Conservation (phyloP, 2,329 filamentous ascomycete species). For the Colletotrichum theobromicola region DNA sequence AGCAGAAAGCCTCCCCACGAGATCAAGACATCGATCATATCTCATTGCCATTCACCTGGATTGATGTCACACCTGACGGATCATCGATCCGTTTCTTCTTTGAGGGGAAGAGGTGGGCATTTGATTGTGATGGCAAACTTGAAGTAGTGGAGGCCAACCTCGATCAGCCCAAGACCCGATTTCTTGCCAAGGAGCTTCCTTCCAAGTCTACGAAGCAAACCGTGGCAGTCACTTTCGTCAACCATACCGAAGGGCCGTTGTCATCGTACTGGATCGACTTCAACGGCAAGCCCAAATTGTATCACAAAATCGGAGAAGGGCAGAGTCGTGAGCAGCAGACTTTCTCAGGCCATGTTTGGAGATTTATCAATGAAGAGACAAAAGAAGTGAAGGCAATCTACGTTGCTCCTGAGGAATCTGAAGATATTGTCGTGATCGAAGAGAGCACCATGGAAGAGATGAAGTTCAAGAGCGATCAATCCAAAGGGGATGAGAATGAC, state of each 20-base stretch:
- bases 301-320: background rate
- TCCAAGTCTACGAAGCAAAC: conserved; percentile 19
- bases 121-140: background rate
- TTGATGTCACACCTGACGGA: conserved; percentile 20
- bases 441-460: background rate
- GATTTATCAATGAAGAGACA: background rate
- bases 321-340: background rate
- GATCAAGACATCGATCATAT: background rate
- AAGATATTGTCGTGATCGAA: background rate
- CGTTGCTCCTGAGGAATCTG: background rate
- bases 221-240: conserved; percentile 27
- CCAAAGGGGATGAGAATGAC: background rate
- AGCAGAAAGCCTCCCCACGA: no score
- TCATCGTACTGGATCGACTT: conserved; percentile 29
- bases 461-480: background rate
- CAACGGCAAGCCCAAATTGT: conserved; percentile 20
- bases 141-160: background rate
- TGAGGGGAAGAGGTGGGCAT: conserved; percentile 7
- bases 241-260: conserved; percentile 24
- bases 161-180: conserved; percentile 11
- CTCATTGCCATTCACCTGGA: conserved; percentile 27
- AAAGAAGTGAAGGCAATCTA: conserved; percentile 19
- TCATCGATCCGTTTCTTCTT: conserved; percentile 24
- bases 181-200: conserved; percentile 23
- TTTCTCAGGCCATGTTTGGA: conserved; percentile 19